Evolutionary conservation across 805 yeast genomes (phyloP).

Genomic region (Candida sanyiensis): DNA sequence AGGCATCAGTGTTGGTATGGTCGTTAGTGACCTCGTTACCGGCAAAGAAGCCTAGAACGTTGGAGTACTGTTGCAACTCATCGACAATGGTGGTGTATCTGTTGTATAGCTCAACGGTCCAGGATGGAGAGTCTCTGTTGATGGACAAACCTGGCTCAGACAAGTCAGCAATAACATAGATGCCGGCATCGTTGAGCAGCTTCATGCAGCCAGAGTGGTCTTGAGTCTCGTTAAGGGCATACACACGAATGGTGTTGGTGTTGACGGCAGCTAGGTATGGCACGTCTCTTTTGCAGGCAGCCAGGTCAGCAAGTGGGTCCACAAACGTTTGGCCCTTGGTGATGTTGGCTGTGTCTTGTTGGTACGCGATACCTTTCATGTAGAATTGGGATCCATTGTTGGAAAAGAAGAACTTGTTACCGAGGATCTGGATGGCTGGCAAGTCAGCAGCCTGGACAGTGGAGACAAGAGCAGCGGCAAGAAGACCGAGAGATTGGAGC

Average conservation of each 20-base stretch:
- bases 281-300: conserved; percentile 63
- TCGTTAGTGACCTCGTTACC: conserved; percentile 81
- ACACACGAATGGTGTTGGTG: conserved; percentile 72
- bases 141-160: conserved; percentile 62
- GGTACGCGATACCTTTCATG: conserved; percentile 77
- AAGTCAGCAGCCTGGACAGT: conserved; percentile 37
- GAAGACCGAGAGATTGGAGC: conserved; percentile 28
- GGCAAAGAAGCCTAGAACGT: conserved; percentile 76
- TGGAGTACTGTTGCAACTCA: conserved; percentile 60
- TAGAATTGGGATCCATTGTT: conserved; percentile 77
- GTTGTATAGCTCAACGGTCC: conserved; percentile 56
- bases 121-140: conserved; percentile 54
- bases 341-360: conserved; percentile 53
- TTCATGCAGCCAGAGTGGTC: conserved; percentile 70
- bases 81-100: conserved; percentile 72
- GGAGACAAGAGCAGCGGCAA: conserved; percentile 32
- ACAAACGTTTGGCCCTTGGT: conserved; percentile 42
- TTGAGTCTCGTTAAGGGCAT: conserved; percentile 57
- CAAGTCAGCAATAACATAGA: conserved; percentile 75
- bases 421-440: conserved; percentile 66
- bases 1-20: conserved; percentile 60
- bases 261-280: conserved; percentile 57
- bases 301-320: conserved; percentile 66
- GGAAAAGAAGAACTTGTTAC: conserved; percentile 71
- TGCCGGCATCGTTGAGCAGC: conserved; percentile 64